Conservation (phyloP, 2,329 filamentous ascomycete genomes). For the Ophiostoma ulmi region DNA sequence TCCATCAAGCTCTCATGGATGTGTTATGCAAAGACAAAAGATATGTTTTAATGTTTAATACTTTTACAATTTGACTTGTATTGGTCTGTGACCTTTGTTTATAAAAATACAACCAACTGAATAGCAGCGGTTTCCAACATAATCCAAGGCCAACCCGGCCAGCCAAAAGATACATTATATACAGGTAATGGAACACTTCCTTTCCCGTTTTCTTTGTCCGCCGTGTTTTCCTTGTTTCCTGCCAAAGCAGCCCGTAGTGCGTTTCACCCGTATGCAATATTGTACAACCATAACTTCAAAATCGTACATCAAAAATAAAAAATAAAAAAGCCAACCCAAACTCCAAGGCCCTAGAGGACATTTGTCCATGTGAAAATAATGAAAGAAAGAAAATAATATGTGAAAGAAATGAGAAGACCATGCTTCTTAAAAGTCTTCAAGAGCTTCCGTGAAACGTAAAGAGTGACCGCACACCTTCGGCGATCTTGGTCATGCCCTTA, state of each 20-base stretch:
- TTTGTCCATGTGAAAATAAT: not conserved
- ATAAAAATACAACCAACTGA: constrained; percentile 13
- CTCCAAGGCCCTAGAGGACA: constrained; percentile 4
- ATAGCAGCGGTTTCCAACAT: not conserved
- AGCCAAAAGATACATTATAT: constrained; percentile 20
- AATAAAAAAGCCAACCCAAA: not conserved
- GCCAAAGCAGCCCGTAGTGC: not conserved
- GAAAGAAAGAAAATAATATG: not conserved
- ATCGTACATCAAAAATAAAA: constrained; percentile 10
- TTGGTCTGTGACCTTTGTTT: not conserved
- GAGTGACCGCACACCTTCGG: constrained; percentile 25
- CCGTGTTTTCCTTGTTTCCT: not conserved
- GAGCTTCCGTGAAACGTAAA: constrained; percentile 20
- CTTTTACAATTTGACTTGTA: not conserved
- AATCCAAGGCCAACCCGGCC: constrained; percentile 6
- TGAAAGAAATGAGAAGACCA: not conserved
- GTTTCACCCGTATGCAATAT: not conserved
- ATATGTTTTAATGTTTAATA: not conserved
- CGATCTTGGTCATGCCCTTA: constrained; percentile 27
- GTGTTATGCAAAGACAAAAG: too few relatives aligned
- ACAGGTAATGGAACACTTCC: constrained; percentile 16
- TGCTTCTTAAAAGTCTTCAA: not conserved
- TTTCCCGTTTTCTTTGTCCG: constrained; percentile 7
- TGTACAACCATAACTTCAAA: not conserved
- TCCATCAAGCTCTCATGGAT: too few relatives aligned